Evolutionary conservation across 2,329 filamentous ascomycete genomes (phyloP), one percentile per base, ranked within the genome.

Genomic region (Penicillium sp.): DNA sequence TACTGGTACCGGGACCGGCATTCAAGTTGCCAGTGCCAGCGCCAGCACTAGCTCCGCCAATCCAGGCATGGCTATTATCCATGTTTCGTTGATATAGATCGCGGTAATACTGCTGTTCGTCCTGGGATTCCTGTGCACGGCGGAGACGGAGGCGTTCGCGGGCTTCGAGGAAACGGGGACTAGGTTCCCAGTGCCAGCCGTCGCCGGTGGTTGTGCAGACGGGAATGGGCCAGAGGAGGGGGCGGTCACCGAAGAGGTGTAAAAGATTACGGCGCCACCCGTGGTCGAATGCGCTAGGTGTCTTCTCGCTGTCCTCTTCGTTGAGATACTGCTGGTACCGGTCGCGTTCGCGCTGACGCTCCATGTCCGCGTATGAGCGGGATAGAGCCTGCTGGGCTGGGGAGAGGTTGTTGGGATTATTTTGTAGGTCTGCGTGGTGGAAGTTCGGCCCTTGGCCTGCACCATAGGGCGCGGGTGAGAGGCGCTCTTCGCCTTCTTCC

Each of bases 151-250:
- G 54, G 4, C 63, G 60, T 8, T 75, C 71, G 49, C 71, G 69
- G 9, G 87, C 89, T 33, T 87, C 85, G 2, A 89, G 60, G 89
- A 94, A 99, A 62, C 84, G 85, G 1, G 84, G 81, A 67, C 86
- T 95, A 1, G 92, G 84, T 67, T 97, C 92, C 94, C 94, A 99
- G 43, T 81, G 82, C 93, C 93, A 99, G 22, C 94, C 94, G 71
- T 99, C 90, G 31, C 93, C 93, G 0, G 85, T 89, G 2, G 92
- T 96, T 68, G 89, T 97, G 72, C 84, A 85, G 44, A 97, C 77
- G 0, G 94, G 94, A 1, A 97, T 58, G 26, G 81, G 76, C 93
- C 94, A 97, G 8, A 94, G 78, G 25, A 84, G 74, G 1, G 86
- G 86, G 1, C 79, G 84, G 0, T 85, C 83, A 0, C 94, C 94